These are phyloP conservation scores for Chaetomiaceae sp. DNA, from an alignment of 2,329 filamentous ascomycete genomes.

Conservation along the genomic window DNA sequence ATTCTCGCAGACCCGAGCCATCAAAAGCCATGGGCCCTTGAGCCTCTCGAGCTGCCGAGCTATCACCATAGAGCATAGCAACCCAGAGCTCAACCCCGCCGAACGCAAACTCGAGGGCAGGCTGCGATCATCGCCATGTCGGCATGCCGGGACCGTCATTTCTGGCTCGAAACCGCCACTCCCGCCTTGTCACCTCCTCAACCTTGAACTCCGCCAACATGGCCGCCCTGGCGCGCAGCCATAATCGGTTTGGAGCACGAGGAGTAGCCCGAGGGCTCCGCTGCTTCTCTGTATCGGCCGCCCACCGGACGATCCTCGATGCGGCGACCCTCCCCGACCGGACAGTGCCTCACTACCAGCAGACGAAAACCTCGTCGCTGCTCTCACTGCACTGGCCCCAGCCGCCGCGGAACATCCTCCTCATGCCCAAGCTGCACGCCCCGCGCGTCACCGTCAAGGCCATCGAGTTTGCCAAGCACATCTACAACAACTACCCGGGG, in stretches of 20 bases:
- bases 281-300: conserved; percentile 46
- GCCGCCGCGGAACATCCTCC: conserved; percentile 53
- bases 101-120: neutral
- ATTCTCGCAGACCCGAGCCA: too few species aligned
- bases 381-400: conserved; percentile 52
- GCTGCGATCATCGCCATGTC: conserved; percentile 20
- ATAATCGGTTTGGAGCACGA: neutral
- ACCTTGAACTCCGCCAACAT: conserved; percentile 15
- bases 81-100: neutral
- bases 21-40: neutral
- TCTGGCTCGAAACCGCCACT: conserved; percentile 19
- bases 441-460: conserved; percentile 50
- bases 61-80: neutral
- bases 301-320: conserved; percentile 46
- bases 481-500: conserved; percentile 73
- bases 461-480: conserved; percentile 61
- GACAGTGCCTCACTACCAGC: conserved; percentile 59
- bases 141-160: conserved; percentile 22
- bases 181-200: conserved; percentile 1
- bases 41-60: neutral
- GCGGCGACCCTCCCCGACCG: conserved; percentile 48
- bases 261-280: conserved; percentile 25
- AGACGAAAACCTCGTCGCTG: conserved; percentile 51
- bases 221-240: neutral
- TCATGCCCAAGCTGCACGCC: conserved; percentile 56